phyloP scores from a whole-genome alignment of 768 basidiomycete genomes.

The Termitomyces sp. region DNA sequence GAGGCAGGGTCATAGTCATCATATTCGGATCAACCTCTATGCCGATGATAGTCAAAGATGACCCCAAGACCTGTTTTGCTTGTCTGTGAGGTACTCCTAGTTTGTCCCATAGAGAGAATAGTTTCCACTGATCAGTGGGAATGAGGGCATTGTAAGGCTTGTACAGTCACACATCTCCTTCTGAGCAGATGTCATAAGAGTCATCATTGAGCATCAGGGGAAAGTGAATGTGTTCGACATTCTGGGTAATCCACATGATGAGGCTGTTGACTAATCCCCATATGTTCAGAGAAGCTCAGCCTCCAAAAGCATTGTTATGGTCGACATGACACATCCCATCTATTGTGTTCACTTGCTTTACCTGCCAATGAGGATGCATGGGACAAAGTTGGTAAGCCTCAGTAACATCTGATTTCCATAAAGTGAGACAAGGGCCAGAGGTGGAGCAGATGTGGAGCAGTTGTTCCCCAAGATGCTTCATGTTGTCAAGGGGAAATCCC shows the following conservation, averaged over 20 bases:
- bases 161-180: slow-evolving; percentile 25
- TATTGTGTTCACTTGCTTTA: slow-evolving; percentile 28
- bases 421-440: slow-evolving; percentile 17
- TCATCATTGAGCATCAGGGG: slow-evolving; percentile 36
- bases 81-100: slow-evolving; percentile 16
- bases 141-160: slow-evolving; percentile 21
- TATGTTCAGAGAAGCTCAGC: slow-evolving; percentile 15
- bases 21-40: slow-evolving; percentile 31
- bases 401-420: too few relatives aligned
- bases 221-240: slow-evolving; percentile 15
- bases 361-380: slow-evolving; percentile 27
- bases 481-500: neutral
- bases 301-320: slow-evolving; percentile 24
- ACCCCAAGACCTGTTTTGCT: slow-evolving; percentile 39
- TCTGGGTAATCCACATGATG: neutral
- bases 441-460: neutral
- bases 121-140: neutral
- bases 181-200: slow-evolving; percentile 22
- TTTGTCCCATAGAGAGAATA: slow-evolving; percentile 31
- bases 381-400: slow-evolving; percentile 37
- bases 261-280: slow-evolving; percentile 27
- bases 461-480: neutral
- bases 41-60: slow-evolving; percentile 34
- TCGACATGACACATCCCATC: slow-evolving; percentile 26
- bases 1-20: neutral